Conservation (phyloP, 1,284 basidiomycete species). For the Ganoderma multipileum region DNA sequence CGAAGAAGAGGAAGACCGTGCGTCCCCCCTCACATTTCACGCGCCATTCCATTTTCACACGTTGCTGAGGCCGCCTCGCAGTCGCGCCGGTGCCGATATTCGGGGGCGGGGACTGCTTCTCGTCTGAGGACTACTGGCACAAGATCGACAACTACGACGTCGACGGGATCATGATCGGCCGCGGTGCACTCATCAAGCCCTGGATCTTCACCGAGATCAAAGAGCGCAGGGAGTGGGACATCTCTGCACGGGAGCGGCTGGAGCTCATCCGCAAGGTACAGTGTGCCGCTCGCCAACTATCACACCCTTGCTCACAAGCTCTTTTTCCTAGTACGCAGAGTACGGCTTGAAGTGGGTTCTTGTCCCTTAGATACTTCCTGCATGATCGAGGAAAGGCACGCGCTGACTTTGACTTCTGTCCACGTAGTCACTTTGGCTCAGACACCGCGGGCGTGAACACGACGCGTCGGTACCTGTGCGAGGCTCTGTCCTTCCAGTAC, state of each 20-base stretch:
- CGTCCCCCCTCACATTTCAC: slow-evolving; percentile 38
- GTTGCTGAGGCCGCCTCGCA: slow-evolving; percentile 36
- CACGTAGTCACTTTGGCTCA: slow-evolving; percentile 81
- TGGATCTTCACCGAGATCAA: slow-evolving; percentile 98
- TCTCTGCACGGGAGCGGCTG: slow-evolving; percentile 88
- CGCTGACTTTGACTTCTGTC: neutral
- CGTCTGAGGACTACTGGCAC: slow-evolving; percentile 84
- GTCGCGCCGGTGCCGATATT: slow-evolving; percentile 92
- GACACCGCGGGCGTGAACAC: slow-evolving; percentile 93
- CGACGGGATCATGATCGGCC: slow-evolving; percentile 94
- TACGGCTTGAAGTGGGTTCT: slow-evolving; percentile 71
- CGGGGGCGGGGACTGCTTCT: slow-evolving; percentile 95
- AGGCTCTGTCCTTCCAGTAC: slow-evolving; percentile 94
- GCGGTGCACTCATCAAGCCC: slow-evolving; percentile 95
- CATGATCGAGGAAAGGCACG: neutral
- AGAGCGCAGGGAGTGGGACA: slow-evolving; percentile 94
- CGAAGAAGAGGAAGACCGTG: slow-evolving; percentile 79
- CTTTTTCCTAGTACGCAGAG: slow-evolving; percentile 70
- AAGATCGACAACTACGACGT: slow-evolving; percentile 82
- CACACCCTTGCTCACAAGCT: neutral
- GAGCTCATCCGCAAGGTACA: slow-evolving; percentile 82
- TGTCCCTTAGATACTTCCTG: neutral
- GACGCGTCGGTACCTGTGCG: slow-evolving; percentile 94
- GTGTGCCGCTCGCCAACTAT: neutral
- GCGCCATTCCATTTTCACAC: neutral